phyloP scores from a whole-genome alignment of 805 yeast genomes.

The Komagataella mondaviorum region DNA sequence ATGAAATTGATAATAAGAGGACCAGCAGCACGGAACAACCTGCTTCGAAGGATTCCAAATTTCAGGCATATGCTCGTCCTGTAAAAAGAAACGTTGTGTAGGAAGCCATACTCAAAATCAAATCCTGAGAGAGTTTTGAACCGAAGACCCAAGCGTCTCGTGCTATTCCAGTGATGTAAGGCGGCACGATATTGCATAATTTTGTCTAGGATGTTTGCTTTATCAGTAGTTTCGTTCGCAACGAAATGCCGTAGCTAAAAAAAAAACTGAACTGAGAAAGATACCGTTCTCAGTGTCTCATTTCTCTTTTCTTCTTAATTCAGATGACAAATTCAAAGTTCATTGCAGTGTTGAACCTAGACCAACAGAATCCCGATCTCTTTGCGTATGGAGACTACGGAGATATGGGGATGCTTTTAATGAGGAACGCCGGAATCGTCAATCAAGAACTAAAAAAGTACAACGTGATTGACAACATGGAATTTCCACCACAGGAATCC shows the following conservation, averaged over 20 bases:
- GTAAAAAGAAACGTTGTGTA: neutral
- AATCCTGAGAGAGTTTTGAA: neutral
- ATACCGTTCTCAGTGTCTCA: neutral
- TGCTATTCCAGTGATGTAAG: neutral
- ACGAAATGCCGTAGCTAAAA: neutral
- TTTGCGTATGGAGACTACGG: conserved; percentile 38
- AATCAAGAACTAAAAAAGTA: conserved; percentile 18
- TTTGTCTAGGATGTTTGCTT: neutral
- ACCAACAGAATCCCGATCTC: conserved; percentile 18
- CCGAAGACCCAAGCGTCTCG: neutral
- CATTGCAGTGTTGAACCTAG: conserved; percentile 26
- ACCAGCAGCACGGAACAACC: neutral
- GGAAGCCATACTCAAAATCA: neutral
- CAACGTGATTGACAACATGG: conserved; percentile 18
- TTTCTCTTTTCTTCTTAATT: neutral
- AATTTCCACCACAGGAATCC: conserved; percentile 11
- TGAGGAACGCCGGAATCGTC: conserved; percentile 12
- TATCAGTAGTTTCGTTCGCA: neutral
- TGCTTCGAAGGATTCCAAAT: neutral
- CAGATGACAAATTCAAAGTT: conserved; percentile 8
- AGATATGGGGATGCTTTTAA: conserved; percentile 24
- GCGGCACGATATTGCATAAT: neutral
- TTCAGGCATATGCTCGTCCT: neutral
- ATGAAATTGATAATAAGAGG: neutral
- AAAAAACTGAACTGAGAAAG: neutral